Conservation (phyloP, 257 asterid genomes). For the Coffea eugenioides region DNA sequence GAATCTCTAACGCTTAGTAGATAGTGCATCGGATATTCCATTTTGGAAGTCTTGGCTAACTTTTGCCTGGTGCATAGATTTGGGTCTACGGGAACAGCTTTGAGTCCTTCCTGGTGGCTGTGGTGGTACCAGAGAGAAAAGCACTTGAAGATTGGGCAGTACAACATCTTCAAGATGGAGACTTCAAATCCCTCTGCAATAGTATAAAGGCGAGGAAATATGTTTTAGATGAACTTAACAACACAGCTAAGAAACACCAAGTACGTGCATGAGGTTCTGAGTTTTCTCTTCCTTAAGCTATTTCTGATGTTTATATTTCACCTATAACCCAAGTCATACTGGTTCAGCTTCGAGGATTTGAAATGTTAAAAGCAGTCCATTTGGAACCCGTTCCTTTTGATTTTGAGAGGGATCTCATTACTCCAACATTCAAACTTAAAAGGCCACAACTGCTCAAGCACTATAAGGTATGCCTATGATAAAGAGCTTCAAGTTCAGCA, state of each 20-base stretch:
- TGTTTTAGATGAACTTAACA: constrained; percentile 73
- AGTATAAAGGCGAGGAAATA: constrained; percentile 55
- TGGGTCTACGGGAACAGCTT: constrained; percentile 94
- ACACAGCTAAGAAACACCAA: constrained; percentile 58
- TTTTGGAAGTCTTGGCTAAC: not conserved
- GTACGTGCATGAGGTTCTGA: constrained; percentile 28
- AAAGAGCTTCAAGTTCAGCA: not conserved
- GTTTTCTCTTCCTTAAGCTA: constrained; percentile 4
- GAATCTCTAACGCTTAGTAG: not conserved
- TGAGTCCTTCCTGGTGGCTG: constrained; percentile 87
- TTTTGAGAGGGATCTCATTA: constrained; percentile 69
- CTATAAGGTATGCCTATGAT: constrained; percentile 52
- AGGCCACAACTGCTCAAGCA: constrained; percentile 74
- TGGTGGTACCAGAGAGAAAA: constrained; percentile 78
- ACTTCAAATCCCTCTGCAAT: constrained; percentile 55
- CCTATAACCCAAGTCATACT: not conserved
- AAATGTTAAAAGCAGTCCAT: constrained; percentile 67
- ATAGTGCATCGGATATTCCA: too few species aligned
- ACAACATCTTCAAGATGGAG: constrained; percentile 52
- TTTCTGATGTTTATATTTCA: constrained; percentile 4
- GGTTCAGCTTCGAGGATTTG: constrained; percentile 82
- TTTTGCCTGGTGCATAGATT: constrained; percentile 38
- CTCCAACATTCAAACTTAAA: constrained; percentile 92
- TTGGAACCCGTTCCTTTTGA: constrained; percentile 77
- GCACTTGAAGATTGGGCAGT: constrained; percentile 82